Percentiles rank a stretch among this genome's conserved stretches.
phyloP scores from a whole-genome alignment of 2,329 filamentous ascomycete species.

The Xylariomycetidae sp. region DNA sequence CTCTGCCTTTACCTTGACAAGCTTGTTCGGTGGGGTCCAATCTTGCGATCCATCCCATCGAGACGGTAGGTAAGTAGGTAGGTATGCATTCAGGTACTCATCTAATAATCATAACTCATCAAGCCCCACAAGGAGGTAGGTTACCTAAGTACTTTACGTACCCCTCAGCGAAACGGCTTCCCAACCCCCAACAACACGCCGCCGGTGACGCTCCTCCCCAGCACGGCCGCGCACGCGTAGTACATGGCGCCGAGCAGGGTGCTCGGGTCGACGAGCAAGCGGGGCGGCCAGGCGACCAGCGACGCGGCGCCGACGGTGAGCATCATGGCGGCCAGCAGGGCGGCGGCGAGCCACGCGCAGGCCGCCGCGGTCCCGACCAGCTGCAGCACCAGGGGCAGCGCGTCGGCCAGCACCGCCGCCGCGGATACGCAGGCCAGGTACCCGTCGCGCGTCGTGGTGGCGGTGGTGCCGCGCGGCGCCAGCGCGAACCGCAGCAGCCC shows the following conservation, averaged over 20 bases:
- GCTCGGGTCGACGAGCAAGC: constrained; percentile 41
- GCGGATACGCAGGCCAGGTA: constrained; percentile 35
- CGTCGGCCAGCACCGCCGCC: constrained; percentile 40
- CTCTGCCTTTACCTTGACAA: no score
- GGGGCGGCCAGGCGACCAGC: constrained; percentile 36
- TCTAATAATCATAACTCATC: no score
- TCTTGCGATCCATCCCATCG: no score
- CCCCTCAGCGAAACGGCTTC: not conserved
- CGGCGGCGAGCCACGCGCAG: constrained; percentile 34
- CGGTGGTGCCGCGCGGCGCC: no score
- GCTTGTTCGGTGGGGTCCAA: no score
- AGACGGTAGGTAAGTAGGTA: no score
- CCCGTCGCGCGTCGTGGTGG: constrained; percentile 25
- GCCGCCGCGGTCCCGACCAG: constrained; percentile 32
- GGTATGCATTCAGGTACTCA: no score
- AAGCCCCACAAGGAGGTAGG: no score
- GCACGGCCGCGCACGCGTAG: constrained; percentile 25
- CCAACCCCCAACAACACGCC: constrained; percentile 3
- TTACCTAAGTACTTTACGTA: no score
- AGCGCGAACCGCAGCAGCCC: constrained; percentile 36
- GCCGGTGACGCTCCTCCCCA: constrained; percentile 1
- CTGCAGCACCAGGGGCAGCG: constrained; percentile 43
- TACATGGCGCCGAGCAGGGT: constrained; percentile 40
- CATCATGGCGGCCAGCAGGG: constrained; percentile 41
- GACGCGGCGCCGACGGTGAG: constrained; percentile 32